Evolutionary conservation across 805 yeast genomes (phyloP).

Genomic region (Candida quercuum): DNA sequence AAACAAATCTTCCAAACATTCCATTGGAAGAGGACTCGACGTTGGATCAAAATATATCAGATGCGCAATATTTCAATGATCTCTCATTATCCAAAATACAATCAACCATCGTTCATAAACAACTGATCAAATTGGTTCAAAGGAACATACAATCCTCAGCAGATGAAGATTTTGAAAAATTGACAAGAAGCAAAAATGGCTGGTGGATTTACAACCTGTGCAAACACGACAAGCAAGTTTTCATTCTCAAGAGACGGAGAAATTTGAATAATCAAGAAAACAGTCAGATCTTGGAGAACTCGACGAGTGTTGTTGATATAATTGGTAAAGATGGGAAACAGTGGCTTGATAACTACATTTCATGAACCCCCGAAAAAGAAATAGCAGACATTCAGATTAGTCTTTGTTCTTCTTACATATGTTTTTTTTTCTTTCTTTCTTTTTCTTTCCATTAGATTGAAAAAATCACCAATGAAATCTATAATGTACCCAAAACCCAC

Average conservation of each 20-base stretch:
- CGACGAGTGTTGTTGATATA: constrained; percentile 15
- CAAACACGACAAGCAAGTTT: constrained; percentile 3
- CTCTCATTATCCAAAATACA: constrained; percentile 8
- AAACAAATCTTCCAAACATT: constrained; percentile 16
- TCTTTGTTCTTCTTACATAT: too few relatives aligned
- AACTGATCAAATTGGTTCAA: constrained; percentile 10
- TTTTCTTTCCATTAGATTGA: background rate
- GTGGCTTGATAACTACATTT: constrained; percentile 15
- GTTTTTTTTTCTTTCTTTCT: too few relatives aligned
- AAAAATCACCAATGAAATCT: background rate
- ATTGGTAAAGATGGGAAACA: constrained; percentile 19
- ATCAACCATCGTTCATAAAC: constrained; percentile 15
- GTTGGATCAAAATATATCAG: constrained; percentile 8
- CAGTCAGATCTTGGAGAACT: constrained; percentile 10
- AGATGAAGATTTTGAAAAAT: constrained; percentile 9
- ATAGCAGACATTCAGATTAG: background rate
- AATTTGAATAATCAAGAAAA: constrained; percentile 1
- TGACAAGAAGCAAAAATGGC: constrained; percentile 15
- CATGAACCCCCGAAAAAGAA: background rate
- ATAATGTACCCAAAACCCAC: background rate
- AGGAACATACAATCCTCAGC: constrained; percentile 2
- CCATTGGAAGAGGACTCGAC: constrained; percentile 6
- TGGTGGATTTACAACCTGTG: constrained; percentile 21
- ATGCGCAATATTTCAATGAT: constrained; percentile 9
- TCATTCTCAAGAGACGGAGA: constrained; percentile 17